These are phyloP conservation scores for Xylariaceae sp. DNA, from an alignment of 2,329 filamentous ascomycete species.

Conservation along the genomic window DNA sequence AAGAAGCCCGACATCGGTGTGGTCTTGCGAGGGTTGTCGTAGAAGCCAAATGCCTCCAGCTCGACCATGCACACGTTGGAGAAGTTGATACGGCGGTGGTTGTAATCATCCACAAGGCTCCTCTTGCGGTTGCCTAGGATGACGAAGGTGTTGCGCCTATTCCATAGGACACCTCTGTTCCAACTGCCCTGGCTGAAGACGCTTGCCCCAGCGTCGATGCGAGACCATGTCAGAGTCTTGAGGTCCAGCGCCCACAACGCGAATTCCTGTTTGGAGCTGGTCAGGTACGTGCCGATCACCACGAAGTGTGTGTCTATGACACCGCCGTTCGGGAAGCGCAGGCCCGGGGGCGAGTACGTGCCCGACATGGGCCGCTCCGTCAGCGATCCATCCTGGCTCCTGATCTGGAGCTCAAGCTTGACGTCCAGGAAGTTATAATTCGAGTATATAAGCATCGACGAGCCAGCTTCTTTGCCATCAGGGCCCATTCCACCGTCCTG, in stretches of 20 bases:
- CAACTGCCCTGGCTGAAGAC: conserved; percentile 97
- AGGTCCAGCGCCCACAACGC: conserved; percentile 93
- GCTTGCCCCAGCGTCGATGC: conserved; percentile 88
- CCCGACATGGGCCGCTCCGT: conserved; percentile 86
- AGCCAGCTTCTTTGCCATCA: conserved; percentile 52
- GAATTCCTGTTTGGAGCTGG: conserved; percentile 97
- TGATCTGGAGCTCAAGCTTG: conserved; percentile 87
- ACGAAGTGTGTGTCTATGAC: conserved; percentile 96
- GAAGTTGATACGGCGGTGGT: conserved; percentile 96
- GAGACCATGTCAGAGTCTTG: conserved; percentile 82
- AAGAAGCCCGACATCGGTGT: conserved; percentile 76
- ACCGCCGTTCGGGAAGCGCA: conserved; percentile 93
- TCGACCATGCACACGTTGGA: conserved; percentile 96
- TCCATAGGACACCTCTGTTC: conserved; percentile 94
- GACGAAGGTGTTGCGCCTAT: conserved; percentile 88
- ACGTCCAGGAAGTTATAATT: conserved; percentile 99
- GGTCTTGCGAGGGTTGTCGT: conserved; percentile 83
- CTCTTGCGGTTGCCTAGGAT: conserved; percentile 91
- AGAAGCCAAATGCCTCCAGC: conserved; percentile 92
- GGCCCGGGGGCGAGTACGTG: conserved; percentile 78
- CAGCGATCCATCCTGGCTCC: conserved; percentile 75
- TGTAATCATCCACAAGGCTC: conserved; percentile 95
- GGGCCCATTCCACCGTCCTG: conserved; percentile 45
- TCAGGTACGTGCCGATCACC: conserved; percentile 94
- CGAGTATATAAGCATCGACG: conserved; percentile 92